Percentiles rank a stretch among this genome's conserved stretches.
phyloP scores from a whole-genome alignment of 2,329 filamentous ascomycete species.

The Ceratocystis smalleyi region DNA sequence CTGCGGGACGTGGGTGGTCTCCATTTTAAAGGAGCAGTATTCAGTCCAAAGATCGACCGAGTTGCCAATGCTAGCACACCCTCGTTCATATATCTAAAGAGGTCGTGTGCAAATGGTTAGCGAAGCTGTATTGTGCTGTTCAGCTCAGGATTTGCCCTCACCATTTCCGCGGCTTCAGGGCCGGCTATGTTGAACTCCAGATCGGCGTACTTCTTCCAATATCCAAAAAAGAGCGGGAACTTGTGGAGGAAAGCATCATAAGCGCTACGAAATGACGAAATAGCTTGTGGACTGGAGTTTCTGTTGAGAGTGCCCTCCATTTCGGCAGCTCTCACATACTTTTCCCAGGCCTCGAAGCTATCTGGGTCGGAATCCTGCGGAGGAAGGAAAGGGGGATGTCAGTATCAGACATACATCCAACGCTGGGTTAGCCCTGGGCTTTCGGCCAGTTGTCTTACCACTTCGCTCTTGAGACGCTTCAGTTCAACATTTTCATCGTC shows the following conservation, averaged over 20 bases:
- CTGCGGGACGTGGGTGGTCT: slow-evolving; percentile 86
- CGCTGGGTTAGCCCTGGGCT: not conserved
- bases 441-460: slow-evolving; percentile 42
- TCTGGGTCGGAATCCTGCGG: slow-evolving; percentile 55
- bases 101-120: not conserved
- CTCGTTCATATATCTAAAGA: slow-evolving; percentile 75
- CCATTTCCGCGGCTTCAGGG: slow-evolving; percentile 94
- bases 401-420: not conserved
- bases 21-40: slow-evolving; percentile 95
- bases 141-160: slow-evolving; percentile 25
- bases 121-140: not conserved
- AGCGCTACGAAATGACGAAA: slow-evolving; percentile 68
- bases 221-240: slow-evolving; percentile 89
- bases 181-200: slow-evolving; percentile 93
- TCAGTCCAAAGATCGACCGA: slow-evolving; percentile 96
- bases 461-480: slow-evolving; percentile 59
- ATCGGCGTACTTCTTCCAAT: slow-evolving; percentile 99
- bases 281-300: slow-evolving; percentile 88
- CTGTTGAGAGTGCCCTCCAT: slow-evolving; percentile 89
- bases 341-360: slow-evolving; percentile 91
- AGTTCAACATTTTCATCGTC: slow-evolving; percentile 75
- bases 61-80: slow-evolving; percentile 78
- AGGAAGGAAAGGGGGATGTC: not conserved
- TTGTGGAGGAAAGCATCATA: slow-evolving; percentile 90
- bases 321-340: slow-evolving; percentile 69